phyloP scores from a whole-genome alignment of 2,329 filamentous ascomycete species.

The Dactylellina sp. region DNA sequence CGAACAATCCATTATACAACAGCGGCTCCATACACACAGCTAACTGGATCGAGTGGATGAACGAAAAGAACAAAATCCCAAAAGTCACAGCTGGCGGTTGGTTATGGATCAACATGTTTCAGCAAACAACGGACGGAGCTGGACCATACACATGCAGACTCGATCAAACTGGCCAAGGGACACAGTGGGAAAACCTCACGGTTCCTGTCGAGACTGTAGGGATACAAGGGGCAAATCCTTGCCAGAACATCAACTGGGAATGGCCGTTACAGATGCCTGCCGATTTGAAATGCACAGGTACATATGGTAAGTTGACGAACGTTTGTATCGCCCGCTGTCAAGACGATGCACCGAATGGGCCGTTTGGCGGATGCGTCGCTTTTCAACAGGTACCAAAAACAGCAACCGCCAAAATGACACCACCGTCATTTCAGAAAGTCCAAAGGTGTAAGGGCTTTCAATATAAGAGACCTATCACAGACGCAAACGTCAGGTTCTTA shows the following conservation, averaged over 20 bases:
- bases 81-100: constrained; percentile 14
- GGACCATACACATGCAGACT: constrained; percentile 15
- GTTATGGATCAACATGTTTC: constrained; percentile 16
- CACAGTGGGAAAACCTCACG: constrained; percentile 11
- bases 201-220: constrained; percentile 11
- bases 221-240: constrained; percentile 18
- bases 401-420: not conserved
- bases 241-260: constrained; percentile 23
- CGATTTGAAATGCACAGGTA: constrained; percentile 18
- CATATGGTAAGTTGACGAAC: not conserved
- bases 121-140: constrained; percentile 23
- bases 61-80: constrained; percentile 2
- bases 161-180: constrained; percentile 8
- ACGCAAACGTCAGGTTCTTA: constrained; percentile 16
- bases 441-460: constrained; percentile 24
- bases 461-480: constrained; percentile 13
- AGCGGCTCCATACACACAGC: constrained; percentile 3
- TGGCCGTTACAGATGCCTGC: constrained; percentile 19
- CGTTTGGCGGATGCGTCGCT: constrained; percentile 25
- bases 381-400: constrained; percentile 16
- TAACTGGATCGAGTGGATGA: constrained; percentile 30
- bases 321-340: constrained; percentile 15
- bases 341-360: constrained; percentile 18
- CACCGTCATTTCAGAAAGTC: not conserved
- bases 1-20: not conserved